Evolutionary conservation across 495 filamentous ascomycete genomes (phyloP), one percentile per base, ranked within the genome.

Genomic region (Neurospora discreta): DNA sequence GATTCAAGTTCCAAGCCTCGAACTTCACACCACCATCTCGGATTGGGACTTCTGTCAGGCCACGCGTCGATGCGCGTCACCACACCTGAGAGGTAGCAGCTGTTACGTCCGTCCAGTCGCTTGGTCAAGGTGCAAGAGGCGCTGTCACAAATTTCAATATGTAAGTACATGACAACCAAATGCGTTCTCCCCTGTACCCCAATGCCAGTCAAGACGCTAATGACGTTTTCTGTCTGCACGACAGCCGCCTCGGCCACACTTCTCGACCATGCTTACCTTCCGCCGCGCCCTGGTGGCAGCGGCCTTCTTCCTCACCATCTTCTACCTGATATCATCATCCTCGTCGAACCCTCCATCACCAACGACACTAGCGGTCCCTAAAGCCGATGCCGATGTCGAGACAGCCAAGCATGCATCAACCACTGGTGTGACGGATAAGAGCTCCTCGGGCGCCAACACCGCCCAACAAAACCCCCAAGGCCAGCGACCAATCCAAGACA

Each of bases 281-380:
- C 87, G 89, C 75, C 89, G 90, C 81, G 89, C 90, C 75, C 81
- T 95, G 42, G 78, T 95, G 73, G 84, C 89, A 40, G 89, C 92
- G 44, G 84, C 85, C 72, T 85, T 89, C 79, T 74, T 96, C 72
- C 76, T 97, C 73, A 86, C 87, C 39, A 83, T 91, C 76, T 83
- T 97, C 76, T 87, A 90, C 80, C 80, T 97, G 76, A 85, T 94
- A 67, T 87, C 88, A 68, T 88, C 87, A 68, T 88, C 80, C 75
- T 65, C 52, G 52, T 65, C 52, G 52, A 65, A 65, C 15, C 52
- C 52, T 33, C 52, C 52, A 65, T 65, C 52, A 33, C 1, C 33
- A 65, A 78, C 81, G 41, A 75, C 80, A 71, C 75, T 77, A 58
- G 41, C 75, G 9, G 26, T 76, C 16, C 74, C 74, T 73, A 6